Percentiles rank a stretch among this genome's conserved stretches.
Evolutionary conservation across 345 rosid species (phyloP).

Genomic region (Rhodamnia argentea): DNA sequence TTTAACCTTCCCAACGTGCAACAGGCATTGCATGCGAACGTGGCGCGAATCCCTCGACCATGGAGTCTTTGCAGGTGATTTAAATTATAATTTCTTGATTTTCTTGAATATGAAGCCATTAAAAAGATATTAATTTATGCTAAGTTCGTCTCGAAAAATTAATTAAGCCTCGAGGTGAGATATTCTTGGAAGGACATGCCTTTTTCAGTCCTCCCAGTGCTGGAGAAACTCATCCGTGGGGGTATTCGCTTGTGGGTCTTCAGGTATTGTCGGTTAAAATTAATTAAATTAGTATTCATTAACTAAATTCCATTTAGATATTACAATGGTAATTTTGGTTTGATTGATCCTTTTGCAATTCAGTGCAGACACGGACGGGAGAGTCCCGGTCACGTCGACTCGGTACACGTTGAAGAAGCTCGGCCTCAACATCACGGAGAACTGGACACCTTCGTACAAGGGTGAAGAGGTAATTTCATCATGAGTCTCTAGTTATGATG

Average conservation of each 20-base stretch:
- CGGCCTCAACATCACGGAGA: constrained; percentile 38
- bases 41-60: constrained; percentile 40
- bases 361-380: constrained; percentile 77
- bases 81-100: background rate
- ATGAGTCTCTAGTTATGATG: background rate
- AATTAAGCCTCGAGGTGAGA: constrained; percentile 18
- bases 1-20: constrained; percentile 77
- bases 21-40: constrained; percentile 77
- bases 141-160: background rate
- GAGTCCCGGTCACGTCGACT: constrained; percentile 58
- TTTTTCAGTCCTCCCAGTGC: constrained; percentile 35
- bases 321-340: background rate
- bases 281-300: too few relatives aligned
- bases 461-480: constrained; percentile 23
- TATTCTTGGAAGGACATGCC: constrained; percentile 30
- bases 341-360: background rate
- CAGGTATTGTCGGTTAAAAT: constrained; percentile 18
- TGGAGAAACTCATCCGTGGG: constrained; percentile 42
- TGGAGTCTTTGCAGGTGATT: constrained; percentile 63
- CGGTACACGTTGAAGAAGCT: constrained; percentile 50
- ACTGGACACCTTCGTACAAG: constrained; percentile 70
- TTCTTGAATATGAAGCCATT: background rate
- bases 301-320: background rate
- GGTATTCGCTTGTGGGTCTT: constrained; percentile 65
- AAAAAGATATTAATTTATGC: background rate